A percentile compares a stretch with the other conserved stretches of the same genome.
Evolutionary conservation across 306 rosid species (phyloP).

Genomic region (Fragaria vesca): DNA sequence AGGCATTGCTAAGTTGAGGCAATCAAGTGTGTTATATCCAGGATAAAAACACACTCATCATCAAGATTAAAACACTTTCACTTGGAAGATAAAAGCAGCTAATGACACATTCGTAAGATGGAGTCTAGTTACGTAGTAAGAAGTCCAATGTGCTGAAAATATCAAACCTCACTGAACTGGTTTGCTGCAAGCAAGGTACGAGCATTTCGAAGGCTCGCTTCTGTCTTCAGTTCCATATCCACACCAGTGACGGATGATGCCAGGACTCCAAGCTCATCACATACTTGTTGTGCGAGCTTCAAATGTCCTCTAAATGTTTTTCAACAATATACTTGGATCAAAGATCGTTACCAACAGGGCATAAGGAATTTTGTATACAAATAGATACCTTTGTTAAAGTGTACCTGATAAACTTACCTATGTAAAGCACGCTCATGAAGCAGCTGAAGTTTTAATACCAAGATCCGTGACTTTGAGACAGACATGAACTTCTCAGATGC

Average conservation of each 20-base stretch:
- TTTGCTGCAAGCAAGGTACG: slow-evolving; percentile 89
- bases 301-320: slow-evolving; percentile 61
- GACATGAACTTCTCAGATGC: slow-evolving; percentile 87
- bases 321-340: slow-evolving; percentile 18
- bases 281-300: slow-evolving; percentile 87
- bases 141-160: slow-evolving; percentile 10
- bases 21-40: background rate
- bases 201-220: slow-evolving; percentile 91
- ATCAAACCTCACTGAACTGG: slow-evolving; percentile 85
- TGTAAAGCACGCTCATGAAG: slow-evolving; percentile 88
- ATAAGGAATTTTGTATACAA: background rate
- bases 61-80: background rate
- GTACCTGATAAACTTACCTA: slow-evolving; percentile 44
- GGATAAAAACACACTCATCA: background rate
- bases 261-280: slow-evolving; percentile 90
- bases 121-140: slow-evolving; percentile 6
- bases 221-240: slow-evolving; percentile 91
- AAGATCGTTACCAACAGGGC: background rate
- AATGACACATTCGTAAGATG: background rate
- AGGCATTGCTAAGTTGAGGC: background rate
- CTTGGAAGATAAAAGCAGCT: background rate
- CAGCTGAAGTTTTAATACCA: slow-evolving; percentile 77
- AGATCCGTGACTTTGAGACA: slow-evolving; percentile 76
- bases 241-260: slow-evolving; percentile 89
- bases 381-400: slow-evolving; percentile 18